A percentile compares a stretch with the other conserved stretches of the same genome.
phyloP scores from a whole-genome alignment of 495 filamentous ascomycete species.

The Trichoderma virens region DNA sequence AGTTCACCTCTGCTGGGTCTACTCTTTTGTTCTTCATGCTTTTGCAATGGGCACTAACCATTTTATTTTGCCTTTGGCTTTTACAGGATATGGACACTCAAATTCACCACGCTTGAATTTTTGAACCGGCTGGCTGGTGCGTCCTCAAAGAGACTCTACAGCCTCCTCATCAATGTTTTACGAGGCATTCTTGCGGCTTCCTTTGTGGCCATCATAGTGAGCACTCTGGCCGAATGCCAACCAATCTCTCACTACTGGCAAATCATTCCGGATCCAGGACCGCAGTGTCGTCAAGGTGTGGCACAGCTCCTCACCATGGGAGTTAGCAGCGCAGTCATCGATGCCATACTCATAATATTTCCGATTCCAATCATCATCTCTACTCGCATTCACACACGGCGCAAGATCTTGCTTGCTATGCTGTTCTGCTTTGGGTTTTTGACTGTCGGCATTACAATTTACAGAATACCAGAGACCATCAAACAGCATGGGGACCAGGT shows the following conservation, averaged over 20 bases:
- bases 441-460: constrained; percentile 56
- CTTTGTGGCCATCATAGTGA: constrained; percentile 58
- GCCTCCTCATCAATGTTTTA: constrained; percentile 49
- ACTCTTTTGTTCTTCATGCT: background rate
- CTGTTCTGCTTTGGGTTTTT: constrained; percentile 62
- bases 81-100: constrained; percentile 69
- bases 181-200: constrained; percentile 61
- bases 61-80: no score
- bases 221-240: constrained; percentile 64
- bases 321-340: constrained; percentile 60
- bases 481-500: constrained; percentile 45
- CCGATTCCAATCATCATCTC: constrained; percentile 63
- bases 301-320: constrained; percentile 68
- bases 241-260: constrained; percentile 72
- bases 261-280: constrained; percentile 65
- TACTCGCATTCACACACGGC: constrained; percentile 48
- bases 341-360: constrained; percentile 64
- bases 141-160: constrained; percentile 44
- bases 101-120: constrained; percentile 70
- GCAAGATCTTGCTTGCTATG: constrained; percentile 45
- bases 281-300: constrained; percentile 58
- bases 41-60: background rate
- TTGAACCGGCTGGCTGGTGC: constrained; percentile 52
- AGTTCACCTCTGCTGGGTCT: constrained; percentile 14
- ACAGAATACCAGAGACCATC: constrained; percentile 52